Base-by-base conservation (phyloP, 768 basidiomycete species). In the Lentinula sp. region DNA sequence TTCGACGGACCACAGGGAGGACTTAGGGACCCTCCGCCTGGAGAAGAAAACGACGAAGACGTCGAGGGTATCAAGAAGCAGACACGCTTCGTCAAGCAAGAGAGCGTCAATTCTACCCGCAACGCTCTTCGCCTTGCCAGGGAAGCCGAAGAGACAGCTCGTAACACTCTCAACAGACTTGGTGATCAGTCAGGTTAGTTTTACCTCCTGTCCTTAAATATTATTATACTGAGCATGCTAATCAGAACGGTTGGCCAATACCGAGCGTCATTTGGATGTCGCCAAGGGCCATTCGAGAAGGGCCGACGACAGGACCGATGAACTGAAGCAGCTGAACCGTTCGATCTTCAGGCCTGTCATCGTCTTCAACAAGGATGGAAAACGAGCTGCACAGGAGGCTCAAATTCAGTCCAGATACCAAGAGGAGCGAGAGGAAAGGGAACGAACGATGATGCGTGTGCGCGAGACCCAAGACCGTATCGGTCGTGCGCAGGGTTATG, bases 91-190 rank as follows among this genome's bases (percentile, higher is more conserved):
- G 71, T 89, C 63, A 98, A 99, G 75, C 94, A 98, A 74, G 95
- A 98, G 67, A 89, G 87, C 69, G 87, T 95, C 51, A 87, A 84
- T 59, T 89, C 91, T 15, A 91, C 94, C 1, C 79, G 95, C 67
- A 98, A 98, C 74, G 96, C 96, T 11, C 80, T 99, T 56, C 83
- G 94, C 46, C 81, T 98, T 70, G 96, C 95, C 42, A 81, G 88
- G n/a, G 95, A 98, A 73, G 94, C 96, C 0, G 96, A 98, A 73
- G 96, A 99, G 73, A 96, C 94, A 10, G 96, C 91, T 37, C 78
- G 90, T 49, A 87, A 86, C 61, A 99, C 96, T 4, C 70, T 99
- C 18, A 76, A 71, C 60, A 90, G 85, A 69, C 81, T 99, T 7
- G 95, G 91, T 9, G 88, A 92, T 66, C 96, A 99, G 75, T 98